Base-by-base conservation (phyloP, 2,329 filamentous ascomycete species). In the Fusarium tjaetaba region DNA sequence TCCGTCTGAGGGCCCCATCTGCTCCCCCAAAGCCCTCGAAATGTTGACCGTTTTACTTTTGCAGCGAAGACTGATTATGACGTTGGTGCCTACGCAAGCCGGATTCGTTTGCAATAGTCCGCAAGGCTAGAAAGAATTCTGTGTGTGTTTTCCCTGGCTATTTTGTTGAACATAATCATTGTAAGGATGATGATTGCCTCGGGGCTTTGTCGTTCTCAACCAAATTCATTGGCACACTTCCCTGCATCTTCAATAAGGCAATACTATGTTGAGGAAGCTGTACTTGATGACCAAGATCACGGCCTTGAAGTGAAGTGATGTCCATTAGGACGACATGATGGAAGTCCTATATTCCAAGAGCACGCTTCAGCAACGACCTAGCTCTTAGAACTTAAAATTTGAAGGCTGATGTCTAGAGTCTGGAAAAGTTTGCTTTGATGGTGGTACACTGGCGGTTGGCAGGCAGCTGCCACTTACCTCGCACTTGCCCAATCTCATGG, bases 401-500 rank as follows among this genome's bases (percentile, higher is more conserved):
- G 15, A 41, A n/a, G 18, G 15, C 14, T 38, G 24, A 53, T 22
- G 5, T 11, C 24, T 53, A 13, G 34, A 11, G 24, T 28, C 34
- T 28, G 24, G 20, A 11, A 28, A 28, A 34, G 32, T 34, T 22
- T 52, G 41, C 30, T 41, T 42, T 28, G 14, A 24, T 32, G 52
- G n/a, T 28, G 30, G 7, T 38, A 15, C 26, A 22, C 15, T n/a
- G 28, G 34, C 51, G 60, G 52, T 48, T 18, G 43, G 26, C 41
- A 39, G 46, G 61, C 41, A 61, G 52, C 52, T 74, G 72, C 58
- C 72, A 74, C 58, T 68, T 75, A 72, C 59, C 65, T 65, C 53
- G 61, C 76, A 77, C 74, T 68, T 77, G 73, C 70, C 49, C 71
- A 45, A 73, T 71, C 57, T 49, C 51, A 41, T 58, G 28, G 28